A percentile compares a stretch with the other conserved stretches of the same genome.
phyloP scores from a whole-genome alignment of 2,329 filamentous ascomycete species.

The Botrytis fragariae region DNA sequence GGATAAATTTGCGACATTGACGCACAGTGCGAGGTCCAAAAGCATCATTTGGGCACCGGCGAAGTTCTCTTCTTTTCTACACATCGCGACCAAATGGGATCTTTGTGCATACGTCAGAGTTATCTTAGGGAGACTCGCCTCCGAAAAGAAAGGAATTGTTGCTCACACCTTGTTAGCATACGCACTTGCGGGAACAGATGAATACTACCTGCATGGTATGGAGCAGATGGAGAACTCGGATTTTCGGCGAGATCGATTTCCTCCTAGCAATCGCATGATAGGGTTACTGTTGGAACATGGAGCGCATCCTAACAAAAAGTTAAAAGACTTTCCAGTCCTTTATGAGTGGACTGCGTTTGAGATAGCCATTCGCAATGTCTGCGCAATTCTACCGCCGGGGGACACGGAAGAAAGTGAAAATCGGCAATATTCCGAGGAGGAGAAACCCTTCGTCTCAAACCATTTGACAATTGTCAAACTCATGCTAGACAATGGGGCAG shows the following conservation, averaged over 20 bases:
- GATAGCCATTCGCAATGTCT: background rate
- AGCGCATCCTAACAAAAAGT: background rate
- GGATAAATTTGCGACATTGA: background rate
- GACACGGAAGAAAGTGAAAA: too few relatives aligned
- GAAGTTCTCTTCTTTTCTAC: background rate
- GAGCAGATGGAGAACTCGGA: background rate
- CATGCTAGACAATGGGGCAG: background rate
- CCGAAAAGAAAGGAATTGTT: too few relatives aligned
- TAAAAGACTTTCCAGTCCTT: background rate
- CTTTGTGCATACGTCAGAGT: slow-evolving; percentile 1
- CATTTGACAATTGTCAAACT: background rate
- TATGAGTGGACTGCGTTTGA: background rate
- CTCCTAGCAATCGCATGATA: background rate
- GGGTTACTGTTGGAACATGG: background rate
- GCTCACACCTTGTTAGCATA: background rate
- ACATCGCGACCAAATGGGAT: background rate
- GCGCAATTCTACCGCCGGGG: background rate
- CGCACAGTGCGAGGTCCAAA: background rate
- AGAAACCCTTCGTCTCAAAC: background rate
- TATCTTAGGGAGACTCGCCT: too few relatives aligned
- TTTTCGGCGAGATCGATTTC: background rate
- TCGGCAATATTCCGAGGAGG: background rate
- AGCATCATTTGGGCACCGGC: background rate
- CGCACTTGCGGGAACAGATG: background rate
- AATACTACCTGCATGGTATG: background rate